Evolutionary conservation across 805 yeast genomes (phyloP).

Genomic region (Barnettozyma siamensis): DNA sequence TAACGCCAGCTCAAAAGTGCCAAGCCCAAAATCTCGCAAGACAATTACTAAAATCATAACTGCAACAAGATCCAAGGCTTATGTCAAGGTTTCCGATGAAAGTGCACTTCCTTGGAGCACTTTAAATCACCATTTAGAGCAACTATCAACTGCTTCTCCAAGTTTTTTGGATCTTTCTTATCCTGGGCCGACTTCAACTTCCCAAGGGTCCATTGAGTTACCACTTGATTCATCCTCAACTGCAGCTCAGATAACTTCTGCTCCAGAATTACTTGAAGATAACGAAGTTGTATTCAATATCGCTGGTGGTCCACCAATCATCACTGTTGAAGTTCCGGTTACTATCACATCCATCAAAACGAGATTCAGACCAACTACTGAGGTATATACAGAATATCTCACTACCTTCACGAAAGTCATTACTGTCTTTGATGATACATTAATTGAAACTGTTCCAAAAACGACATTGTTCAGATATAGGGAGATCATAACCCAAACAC

Average conservation of each 20-base stretch:
- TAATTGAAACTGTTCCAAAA: slow-evolving; percentile 17
- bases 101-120: too few relatives aligned
- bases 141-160: too few relatives aligned
- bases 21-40: too few relatives aligned
- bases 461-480: slow-evolving; percentile 16
- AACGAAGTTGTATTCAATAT: not conserved
- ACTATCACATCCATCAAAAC: slow-evolving; percentile 18
- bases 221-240: not conserved
- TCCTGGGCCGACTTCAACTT: not conserved
- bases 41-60: too few relatives aligned
- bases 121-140: too few relatives aligned
- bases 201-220: not conserved
- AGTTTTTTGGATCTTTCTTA: not conserved
- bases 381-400: slow-evolving; percentile 15
- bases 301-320: not conserved
- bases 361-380: slow-evolving; percentile 17
- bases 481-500: slow-evolving; percentile 13
- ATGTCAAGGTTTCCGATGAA: too few relatives aligned
- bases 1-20: too few relatives aligned
- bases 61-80: too few relatives aligned
- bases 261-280: not conserved
- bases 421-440: slow-evolving; percentile 16
- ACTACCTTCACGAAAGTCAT: slow-evolving; percentile 13
- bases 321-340: slow-evolving; percentile 13
- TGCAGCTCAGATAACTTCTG: not conserved